Evolutionary conservation across 2,329 filamentous ascomycete species (phyloP).

Genomic region (Aspergillus sp.): DNA sequence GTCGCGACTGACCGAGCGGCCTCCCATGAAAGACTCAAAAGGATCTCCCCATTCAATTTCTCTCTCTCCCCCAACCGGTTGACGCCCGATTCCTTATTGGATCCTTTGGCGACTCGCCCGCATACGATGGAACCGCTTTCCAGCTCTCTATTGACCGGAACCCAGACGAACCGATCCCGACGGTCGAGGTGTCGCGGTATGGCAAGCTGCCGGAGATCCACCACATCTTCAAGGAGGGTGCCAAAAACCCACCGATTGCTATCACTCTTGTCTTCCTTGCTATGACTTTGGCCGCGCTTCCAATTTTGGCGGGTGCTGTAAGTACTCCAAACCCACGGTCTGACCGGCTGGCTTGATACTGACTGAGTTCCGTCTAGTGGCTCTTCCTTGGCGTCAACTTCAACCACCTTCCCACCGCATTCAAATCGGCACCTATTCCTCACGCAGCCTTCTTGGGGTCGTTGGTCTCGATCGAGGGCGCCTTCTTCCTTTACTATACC

Average conservation of each 20-base stretch:
- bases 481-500: conserved; percentile 92
- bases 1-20: conserved; percentile 11
- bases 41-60: conserved; percentile 78
- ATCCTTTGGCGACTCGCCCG: conserved; percentile 69
- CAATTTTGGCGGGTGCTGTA: conserved; percentile 63
- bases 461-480: conserved; percentile 74
- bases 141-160: conserved; percentile 60
- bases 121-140: conserved; percentile 64
- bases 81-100: conserved; percentile 75
- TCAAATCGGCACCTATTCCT: conserved; percentile 67
- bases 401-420: conserved; percentile 65
- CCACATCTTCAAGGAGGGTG: conserved; percentile 78
- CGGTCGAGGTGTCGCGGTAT: conserved; percentile 68
- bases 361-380: conserved; percentile 52
- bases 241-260: conserved; percentile 69
- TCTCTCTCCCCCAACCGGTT: conserved; percentile 59
- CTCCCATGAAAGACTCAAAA: conserved; percentile 59
- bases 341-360: conserved; percentile 3
- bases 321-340: conserved; percentile 23
- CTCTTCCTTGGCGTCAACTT: conserved; percentile 72
- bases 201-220: conserved; percentile 76
- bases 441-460: conserved; percentile 82
- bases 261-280: conserved; percentile 71
- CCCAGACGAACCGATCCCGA: conserved; percentile 50
- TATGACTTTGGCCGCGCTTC: conserved; percentile 64